These are phyloP conservation scores for Lophiostoma macrostomum DNA, from an alignment of 495 filamentous ascomycete species.

Conservation along the genomic window DNA sequence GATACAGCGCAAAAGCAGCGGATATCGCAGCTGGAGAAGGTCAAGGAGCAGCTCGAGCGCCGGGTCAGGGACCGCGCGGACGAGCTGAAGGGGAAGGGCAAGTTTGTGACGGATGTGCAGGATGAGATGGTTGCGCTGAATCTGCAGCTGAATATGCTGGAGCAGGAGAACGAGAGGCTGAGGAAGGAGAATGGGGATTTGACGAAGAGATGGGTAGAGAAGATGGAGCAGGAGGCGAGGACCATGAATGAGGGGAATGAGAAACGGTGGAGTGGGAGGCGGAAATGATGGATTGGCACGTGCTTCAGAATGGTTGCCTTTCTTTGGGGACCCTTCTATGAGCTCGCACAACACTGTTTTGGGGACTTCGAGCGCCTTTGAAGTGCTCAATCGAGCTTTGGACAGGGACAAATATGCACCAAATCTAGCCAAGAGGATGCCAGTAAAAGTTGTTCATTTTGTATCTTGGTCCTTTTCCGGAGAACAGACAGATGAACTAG, in stretches of 20 bases:
- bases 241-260: slow-evolving; percentile 69
- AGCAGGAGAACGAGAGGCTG: slow-evolving; percentile 64
- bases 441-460: too few species aligned
- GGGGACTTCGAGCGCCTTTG: too few species aligned
- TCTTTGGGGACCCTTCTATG: too few species aligned
- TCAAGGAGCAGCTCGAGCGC: slow-evolving; percentile 57
- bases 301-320: too few species aligned
- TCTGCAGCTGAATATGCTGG: slow-evolving; percentile 82
- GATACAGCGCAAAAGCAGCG: slow-evolving; percentile 46
- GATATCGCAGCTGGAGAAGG: slow-evolving; percentile 60
- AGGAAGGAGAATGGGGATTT: slow-evolving; percentile 83
- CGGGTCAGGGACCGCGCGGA: slow-evolving; percentile 77
- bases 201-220: slow-evolving; percentile 84
- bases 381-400: too few species aligned
- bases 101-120: slow-evolving; percentile 81
- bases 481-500: too few species aligned
- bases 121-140: slow-evolving; percentile 84
- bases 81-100: slow-evolving; percentile 77
- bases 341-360: too few species aligned
- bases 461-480: too few species aligned
- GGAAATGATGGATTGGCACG: background rate
- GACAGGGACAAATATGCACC: too few species aligned
- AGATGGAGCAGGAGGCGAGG: slow-evolving; percentile 81
- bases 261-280: slow-evolving; percentile 12
- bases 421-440: too few species aligned